Percentiles rank a stretch among this genome's conserved stretches.
Conservation (phyloP, 495 filamentous ascomycete species). For the Thermothielavioides terrestris region DNA sequence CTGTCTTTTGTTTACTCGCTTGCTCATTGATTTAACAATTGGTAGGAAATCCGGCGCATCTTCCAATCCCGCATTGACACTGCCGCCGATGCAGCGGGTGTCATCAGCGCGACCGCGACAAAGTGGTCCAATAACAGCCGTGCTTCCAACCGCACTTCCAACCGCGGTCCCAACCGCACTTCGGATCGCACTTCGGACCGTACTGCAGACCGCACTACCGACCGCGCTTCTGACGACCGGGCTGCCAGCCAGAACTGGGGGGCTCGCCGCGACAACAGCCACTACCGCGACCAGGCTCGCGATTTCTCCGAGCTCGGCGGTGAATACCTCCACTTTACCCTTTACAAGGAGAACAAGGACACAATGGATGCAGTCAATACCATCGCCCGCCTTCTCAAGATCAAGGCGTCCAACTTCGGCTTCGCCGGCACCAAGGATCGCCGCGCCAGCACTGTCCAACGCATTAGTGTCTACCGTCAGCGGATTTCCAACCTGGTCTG, state of each 20-base stretch:
- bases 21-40: conserved; percentile 4
- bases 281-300: conserved; percentile 8
- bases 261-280: conserved; percentile 22
- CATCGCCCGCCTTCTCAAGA: conserved; percentile 57
- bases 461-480: conserved; percentile 63
- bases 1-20: background rate
- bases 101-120: conserved; percentile 29
- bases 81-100: conserved; percentile 15
- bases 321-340: conserved; percentile 79
- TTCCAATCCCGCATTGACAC: conserved; percentile 29
- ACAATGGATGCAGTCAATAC: conserved; percentile 85
- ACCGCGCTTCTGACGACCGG: conserved; percentile 3
- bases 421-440: conserved; percentile 94
- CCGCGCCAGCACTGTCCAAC: conserved; percentile 78
- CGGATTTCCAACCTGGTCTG: conserved; percentile 52
- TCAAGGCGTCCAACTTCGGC: conserved; percentile 60
- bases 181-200: too few species aligned
- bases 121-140: conserved; percentile 12
- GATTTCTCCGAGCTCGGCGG: conserved; percentile 47
- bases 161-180: conserved; percentile 30
- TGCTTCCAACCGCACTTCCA: conserved; percentile 11
- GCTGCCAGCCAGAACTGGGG: conserved; percentile 14
- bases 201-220: too few species aligned
- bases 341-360: conserved; percentile 98
- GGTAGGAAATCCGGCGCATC: conserved; percentile 39